Conservation (phyloP, 495 filamentous ascomycete genomes). For the Tuber brumale region DNA sequence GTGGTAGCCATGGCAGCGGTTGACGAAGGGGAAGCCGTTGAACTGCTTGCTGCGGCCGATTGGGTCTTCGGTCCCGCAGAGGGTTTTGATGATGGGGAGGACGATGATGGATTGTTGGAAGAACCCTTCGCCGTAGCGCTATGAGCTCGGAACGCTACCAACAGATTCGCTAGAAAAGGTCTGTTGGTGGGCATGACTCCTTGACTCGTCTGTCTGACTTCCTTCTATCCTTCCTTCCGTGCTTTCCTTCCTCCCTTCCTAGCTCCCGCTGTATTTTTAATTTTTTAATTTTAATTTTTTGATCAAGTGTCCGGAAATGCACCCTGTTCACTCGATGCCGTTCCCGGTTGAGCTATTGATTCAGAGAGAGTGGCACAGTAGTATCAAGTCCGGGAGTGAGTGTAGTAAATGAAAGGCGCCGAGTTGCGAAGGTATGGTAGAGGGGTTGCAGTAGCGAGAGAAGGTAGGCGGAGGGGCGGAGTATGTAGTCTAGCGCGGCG, state of each 20-base stretch:
- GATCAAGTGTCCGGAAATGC: neutral
- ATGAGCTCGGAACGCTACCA: constrained; percentile 63
- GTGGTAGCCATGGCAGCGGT: constrained; percentile 34
- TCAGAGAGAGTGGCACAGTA: neutral
- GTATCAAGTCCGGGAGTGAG: neutral
- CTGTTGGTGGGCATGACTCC: constrained; percentile 57
- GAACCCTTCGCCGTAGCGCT: constrained; percentile 48
- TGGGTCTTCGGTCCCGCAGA: constrained; percentile 39
- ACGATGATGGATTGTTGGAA: constrained; percentile 42
- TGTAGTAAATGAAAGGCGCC: neutral
- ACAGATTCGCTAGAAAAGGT: constrained; percentile 67
- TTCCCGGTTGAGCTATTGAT: neutral
- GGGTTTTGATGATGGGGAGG: constrained; percentile 44
- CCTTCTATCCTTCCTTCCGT: constrained; percentile 2
- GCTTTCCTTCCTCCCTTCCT: constrained; percentile 2
- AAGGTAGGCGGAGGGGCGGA: neutral
- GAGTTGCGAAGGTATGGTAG: neutral
- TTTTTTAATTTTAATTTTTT: neutral
- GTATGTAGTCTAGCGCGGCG: neutral
- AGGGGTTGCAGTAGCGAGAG: neutral
- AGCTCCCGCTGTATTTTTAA: neutral
- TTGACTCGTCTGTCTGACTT: constrained; percentile 10
- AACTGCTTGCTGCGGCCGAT: constrained; percentile 32
- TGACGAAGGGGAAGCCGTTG: constrained; percentile 24
- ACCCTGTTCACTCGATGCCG: neutral